These are phyloP conservation scores for Russula olivacea DNA, from an alignment of 768 basidiomycete species.

Conservation along the genomic window DNA sequence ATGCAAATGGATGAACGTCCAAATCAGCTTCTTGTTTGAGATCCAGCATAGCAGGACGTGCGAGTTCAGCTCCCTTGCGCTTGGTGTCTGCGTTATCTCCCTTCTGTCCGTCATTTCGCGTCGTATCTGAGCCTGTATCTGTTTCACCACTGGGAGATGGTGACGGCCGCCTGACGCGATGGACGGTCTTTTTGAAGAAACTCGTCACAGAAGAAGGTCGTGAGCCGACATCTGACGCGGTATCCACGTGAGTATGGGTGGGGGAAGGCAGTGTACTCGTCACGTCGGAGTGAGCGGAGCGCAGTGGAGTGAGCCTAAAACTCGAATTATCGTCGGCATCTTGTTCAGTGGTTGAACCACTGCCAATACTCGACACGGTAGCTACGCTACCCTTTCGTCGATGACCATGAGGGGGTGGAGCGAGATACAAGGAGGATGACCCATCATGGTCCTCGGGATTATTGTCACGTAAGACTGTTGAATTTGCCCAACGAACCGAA, in stretches of 20 bases:
- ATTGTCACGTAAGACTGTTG: slow-evolving; percentile 61
- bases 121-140: slow-evolving; percentile 5
- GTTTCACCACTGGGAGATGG: slow-evolving; percentile 24
- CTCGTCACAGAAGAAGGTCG: slow-evolving; percentile 28
- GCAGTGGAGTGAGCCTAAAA: slow-evolving; percentile 23
- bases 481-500: slow-evolving; percentile 51
- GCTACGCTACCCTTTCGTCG: slow-evolving; percentile 52
- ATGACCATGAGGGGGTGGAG: slow-evolving; percentile 37
- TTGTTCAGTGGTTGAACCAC: slow-evolving; percentile 41
- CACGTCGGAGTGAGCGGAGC: slow-evolving; percentile 32
- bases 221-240: slow-evolving; percentile 29
- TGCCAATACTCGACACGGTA: slow-evolving; percentile 48
- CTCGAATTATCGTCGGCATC: slow-evolving; percentile 24
- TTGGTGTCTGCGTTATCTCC: slow-evolving; percentile 21
- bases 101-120: slow-evolving; percentile 26
- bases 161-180: slow-evolving; percentile 13
- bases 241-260: slow-evolving; percentile 37
- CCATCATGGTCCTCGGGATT: slow-evolving; percentile 55
- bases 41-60: slow-evolving; percentile 30
- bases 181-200: slow-evolving; percentile 19
- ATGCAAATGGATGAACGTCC: slow-evolving; percentile 66
- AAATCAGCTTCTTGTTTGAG: slow-evolving; percentile 40
- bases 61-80: slow-evolving; percentile 11
- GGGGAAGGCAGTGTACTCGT: slow-evolving; percentile 35
- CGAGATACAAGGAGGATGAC: slow-evolving; percentile 45